These are phyloP conservation scores for Austroboletus niveus DNA, from an alignment of 1,284 basidiomycete species.

Conservation along the genomic window DNA sequence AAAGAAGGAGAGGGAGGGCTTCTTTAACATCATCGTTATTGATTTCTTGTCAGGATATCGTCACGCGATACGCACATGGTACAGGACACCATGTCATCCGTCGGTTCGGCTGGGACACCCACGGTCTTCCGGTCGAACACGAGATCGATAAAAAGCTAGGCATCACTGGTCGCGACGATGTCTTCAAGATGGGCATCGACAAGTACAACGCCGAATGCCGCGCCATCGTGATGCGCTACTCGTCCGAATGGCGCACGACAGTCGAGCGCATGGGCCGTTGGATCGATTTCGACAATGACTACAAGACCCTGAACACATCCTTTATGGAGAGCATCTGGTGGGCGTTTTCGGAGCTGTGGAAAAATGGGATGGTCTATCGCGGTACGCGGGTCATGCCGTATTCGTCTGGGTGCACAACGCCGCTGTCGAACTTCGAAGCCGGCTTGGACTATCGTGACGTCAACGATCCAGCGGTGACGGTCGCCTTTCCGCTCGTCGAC, in stretches of 20 bases:
- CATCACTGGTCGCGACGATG: conserved; percentile 93
- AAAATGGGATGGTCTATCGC: conserved; percentile 93
- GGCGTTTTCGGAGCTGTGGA: conserved; percentile 94
- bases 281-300: conserved; percentile 99
- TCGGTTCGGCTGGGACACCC: conserved; percentile 99
- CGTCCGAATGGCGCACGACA: conserved; percentile 89
- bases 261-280: conserved; percentile 99
- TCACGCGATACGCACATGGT: conserved; percentile 92
- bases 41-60: conserved; percentile 71
- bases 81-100: conserved; percentile 94
- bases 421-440: conserved; percentile 98
- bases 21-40: neutral
- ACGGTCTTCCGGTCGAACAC: conserved; percentile 98
- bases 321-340: conserved; percentile 99
- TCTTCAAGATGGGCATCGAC: conserved; percentile 94
- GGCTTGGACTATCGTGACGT: conserved; percentile 93
- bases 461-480: conserved; percentile 94
- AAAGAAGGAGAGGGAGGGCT: neutral
- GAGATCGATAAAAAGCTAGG: conserved; percentile 98
- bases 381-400: conserved; percentile 98
- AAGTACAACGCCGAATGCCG: conserved; percentile 98
- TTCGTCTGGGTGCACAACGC: conserved; percentile 95
- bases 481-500: conserved; percentile 91
- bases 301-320: conserved; percentile 92
- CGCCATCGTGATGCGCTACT: conserved; percentile 97